These are phyloP conservation scores for Arthrobotrys megalospora DNA, from an alignment of 2,329 filamentous ascomycete genomes.

Conservation along the genomic window DNA sequence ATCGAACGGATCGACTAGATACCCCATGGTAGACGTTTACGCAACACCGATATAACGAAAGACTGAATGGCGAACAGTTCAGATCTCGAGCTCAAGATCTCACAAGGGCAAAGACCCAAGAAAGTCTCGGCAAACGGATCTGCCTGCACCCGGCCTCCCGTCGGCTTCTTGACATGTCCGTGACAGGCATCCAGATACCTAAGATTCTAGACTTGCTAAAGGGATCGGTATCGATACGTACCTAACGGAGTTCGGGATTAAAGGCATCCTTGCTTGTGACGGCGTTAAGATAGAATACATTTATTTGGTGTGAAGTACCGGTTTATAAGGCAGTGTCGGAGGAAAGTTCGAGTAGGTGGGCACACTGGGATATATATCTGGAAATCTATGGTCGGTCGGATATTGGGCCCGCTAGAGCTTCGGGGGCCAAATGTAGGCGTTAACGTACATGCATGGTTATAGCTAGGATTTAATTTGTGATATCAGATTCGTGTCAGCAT, in stretches of 20 bases:
- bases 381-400: not conserved
- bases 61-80: not conserved
- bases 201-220: not conserved
- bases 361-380: not conserved
- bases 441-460: too few species aligned
- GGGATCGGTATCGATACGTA: not conserved
- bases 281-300: not conserved
- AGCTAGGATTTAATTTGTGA: not conserved
- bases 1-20: not conserved
- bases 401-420: conserved; percentile 11
- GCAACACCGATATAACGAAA: not conserved
- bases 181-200: not conserved
- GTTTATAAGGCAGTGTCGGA: not conserved
- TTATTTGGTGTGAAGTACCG: not conserved
- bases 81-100: not conserved
- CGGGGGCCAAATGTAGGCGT: too few species aligned
- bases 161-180: conserved; percentile 31
- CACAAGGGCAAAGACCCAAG: not conserved
- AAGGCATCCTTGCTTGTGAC: not conserved
- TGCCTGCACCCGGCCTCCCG: conserved; percentile 26
- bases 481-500: not conserved
- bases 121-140: not conserved
- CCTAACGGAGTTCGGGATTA: conserved; percentile 24
- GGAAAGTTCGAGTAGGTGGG: conserved; percentile 8
- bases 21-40: not conserved